Percentiles rank a stretch among this genome's conserved stretches.
Conservation (phyloP, 176 grass and related monocot genomes). For the Panicum miliaceum region DNA sequence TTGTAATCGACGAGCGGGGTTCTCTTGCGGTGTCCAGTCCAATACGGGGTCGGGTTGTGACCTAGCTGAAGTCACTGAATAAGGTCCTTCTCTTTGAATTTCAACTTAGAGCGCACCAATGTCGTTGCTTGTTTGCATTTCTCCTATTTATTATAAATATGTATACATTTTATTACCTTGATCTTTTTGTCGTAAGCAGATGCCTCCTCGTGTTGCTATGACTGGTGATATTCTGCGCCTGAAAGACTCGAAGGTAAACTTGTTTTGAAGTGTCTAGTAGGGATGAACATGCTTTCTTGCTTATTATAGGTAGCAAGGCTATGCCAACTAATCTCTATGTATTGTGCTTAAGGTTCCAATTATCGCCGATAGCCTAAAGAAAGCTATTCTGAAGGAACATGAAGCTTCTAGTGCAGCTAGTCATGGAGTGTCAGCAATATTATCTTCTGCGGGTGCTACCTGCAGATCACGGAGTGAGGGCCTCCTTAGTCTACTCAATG, state of each 20-base stretch:
- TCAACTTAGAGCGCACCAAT: not conserved
- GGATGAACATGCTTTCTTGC: slow-evolving; percentile 7
- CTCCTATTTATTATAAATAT: not conserved
- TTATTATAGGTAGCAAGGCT: not conserved
- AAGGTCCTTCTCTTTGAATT: slow-evolving; percentile 52
- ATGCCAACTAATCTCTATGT: slow-evolving; percentile 35
- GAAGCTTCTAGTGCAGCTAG: slow-evolving; percentile 55
- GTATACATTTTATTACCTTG: too few species aligned
- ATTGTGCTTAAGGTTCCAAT: slow-evolving; percentile 50
- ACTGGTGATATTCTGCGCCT: slow-evolving; percentile 73
- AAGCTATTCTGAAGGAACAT: slow-evolving; percentile 72
- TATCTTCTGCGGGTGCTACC: slow-evolving; percentile 59
- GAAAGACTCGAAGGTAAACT: slow-evolving; percentile 75
- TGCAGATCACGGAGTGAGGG: slow-evolving; percentile 67
- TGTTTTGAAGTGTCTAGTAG: not conserved
- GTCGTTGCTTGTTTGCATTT: not conserved
- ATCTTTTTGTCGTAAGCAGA: slow-evolving; percentile 50
- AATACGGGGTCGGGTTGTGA: slow-evolving; percentile 59
- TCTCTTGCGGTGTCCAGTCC: slow-evolving; percentile 73
- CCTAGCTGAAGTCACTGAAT: slow-evolving; percentile 66
- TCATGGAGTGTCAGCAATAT: slow-evolving; percentile 69
- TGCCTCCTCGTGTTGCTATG: slow-evolving; percentile 85
- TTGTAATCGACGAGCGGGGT: slow-evolving; percentile 73
- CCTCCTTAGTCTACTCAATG: slow-evolving; percentile 68
- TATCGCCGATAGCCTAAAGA: slow-evolving; percentile 71